These are phyloP conservation scores for Coriolopsis trogii DNA, from an alignment of 1,284 basidiomycete genomes.

Conservation along the genomic window DNA sequence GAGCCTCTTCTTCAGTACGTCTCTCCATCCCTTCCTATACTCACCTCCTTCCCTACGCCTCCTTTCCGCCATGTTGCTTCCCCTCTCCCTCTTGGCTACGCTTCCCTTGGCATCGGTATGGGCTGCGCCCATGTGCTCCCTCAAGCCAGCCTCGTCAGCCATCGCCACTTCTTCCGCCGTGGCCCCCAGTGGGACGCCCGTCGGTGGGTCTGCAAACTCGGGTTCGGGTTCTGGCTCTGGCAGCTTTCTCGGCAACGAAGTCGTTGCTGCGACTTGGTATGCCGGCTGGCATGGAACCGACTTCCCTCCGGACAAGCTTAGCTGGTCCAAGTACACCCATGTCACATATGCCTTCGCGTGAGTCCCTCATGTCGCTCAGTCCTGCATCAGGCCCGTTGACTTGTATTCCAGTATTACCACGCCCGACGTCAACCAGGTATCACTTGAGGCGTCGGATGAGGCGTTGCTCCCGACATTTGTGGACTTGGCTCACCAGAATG, in stretches of 20 bases:
- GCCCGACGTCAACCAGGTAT: slow-evolving; percentile 43
- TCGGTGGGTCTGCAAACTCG: slow-evolving; percentile 4
- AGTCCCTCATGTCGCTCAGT: slow-evolving; percentile 29
- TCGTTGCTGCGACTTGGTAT: slow-evolving; percentile 59
- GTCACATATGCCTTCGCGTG: slow-evolving; percentile 64
- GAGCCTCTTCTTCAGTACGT: not conserved
- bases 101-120: slow-evolving; percentile 28
- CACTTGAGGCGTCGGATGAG: slow-evolving; percentile 45
- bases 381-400: not conserved
- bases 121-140: slow-evolving; percentile 36
- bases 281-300: slow-evolving; percentile 52
- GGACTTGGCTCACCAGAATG: slow-evolving; percentile 53
- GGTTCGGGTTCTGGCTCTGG: slow-evolving; percentile 5
- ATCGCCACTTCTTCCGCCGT: slow-evolving; percentile 8
- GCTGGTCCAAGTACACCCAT: slow-evolving; percentile 58
- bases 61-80: slow-evolving; percentile 28
- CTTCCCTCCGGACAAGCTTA: slow-evolving; percentile 46
- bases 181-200: slow-evolving; percentile 7
- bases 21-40: not conserved
- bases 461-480: slow-evolving; percentile 55
- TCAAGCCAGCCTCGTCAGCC: slow-evolving; percentile 20
- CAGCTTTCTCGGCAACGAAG: slow-evolving; percentile 18
- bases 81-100: slow-evolving; percentile 25
- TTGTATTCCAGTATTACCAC: slow-evolving; percentile 43
- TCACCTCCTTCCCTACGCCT: slow-evolving; percentile 3